phyloP scores from a whole-genome alignment of 108 stramenopile species.

The Fragilariopsis cylindrus region DNA sequence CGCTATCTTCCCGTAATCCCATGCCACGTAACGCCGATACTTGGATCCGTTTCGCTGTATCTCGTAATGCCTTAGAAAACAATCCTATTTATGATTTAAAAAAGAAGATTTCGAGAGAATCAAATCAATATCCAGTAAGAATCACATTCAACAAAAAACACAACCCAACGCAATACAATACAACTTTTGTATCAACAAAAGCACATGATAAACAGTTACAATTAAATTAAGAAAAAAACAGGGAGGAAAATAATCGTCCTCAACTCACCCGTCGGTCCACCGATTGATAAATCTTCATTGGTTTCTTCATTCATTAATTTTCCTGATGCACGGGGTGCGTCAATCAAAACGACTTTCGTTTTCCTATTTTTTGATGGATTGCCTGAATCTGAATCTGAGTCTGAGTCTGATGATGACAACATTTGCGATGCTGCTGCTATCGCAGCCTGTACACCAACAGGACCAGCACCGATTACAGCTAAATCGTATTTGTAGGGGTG shows the following conservation, averaged over 20 bases:
- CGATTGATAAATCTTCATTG: conserved; percentile 72
- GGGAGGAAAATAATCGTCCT: not conserved
- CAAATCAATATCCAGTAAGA: no score
- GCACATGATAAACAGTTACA: no score
- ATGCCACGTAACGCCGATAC: conserved; percentile 69
- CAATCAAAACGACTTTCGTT: conserved; percentile 67
- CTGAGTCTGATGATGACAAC: no score
- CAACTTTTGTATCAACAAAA: no score
- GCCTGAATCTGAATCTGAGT: conserved; percentile 33
- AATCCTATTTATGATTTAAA: conserved; percentile 3
- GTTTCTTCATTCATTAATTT: conserved; percentile 59
- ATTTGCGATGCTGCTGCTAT: conserved; percentile 29
- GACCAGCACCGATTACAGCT: conserved; percentile 73
- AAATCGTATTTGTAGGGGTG: conserved; percentile 55
- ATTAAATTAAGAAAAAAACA: not conserved
- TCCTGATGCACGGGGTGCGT: conserved; percentile 68
- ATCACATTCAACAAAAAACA: no score
- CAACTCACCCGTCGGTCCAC: conserved; percentile 58
- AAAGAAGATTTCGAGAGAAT: no score
- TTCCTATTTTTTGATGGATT: not conserved
- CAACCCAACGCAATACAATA: no score
- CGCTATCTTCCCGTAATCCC: conserved; percentile 72
- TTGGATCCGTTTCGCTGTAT: conserved; percentile 72
- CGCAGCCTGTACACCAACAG: conserved; percentile 75
- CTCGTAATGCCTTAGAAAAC: conserved; percentile 78